Base-by-base conservation (phyloP, 2,329 filamentous ascomycete species). In the Alternaria infectoria region DNA sequence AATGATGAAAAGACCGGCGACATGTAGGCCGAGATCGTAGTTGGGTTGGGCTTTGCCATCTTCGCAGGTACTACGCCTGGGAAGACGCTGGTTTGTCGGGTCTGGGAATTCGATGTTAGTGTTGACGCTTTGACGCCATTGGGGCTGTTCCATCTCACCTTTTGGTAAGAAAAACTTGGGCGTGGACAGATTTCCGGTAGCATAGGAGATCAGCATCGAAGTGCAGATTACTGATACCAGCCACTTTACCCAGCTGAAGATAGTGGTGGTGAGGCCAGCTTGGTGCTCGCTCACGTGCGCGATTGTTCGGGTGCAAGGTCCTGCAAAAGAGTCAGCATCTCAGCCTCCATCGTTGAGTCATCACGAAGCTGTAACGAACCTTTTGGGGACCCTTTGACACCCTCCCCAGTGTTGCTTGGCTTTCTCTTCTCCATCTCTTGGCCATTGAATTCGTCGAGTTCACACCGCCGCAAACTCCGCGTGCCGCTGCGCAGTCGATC, bases 1-100 rank as follows among this genome's bases (percentile, higher is more conserved):
- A 44, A 79, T 77, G 51, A 78, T 72, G 61, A 79, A 79, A 17
- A 79, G 71, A 3, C 74, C 76, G 9, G 68, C 74, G 26, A 77
- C 68, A 52, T 79, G 77, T 17, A 78, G 68, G 0, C 70, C 59
- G 0, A 75, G 64, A 59, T 79, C 64, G 63, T 79, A 79, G 54
- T 74, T 58, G 23, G 68, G 65, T 8, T 68, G 62, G 6, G 65
- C 69, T 49, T 67, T 65, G 25, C 71, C 74, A 32, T 62, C 59
- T 36, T 67, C 73, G 60, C 74, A 77, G 13, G 68, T 61, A 21
- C 64, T 59, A 56, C 74, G 67, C 46, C 67, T 72, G 13, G 62
- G 57, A 11, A 66, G 64, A 30, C 63, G 67, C 64, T 71, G 44
- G 54, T 46, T 21, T 57, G 63, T 54, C 57, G 66, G 30, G 5